Evolutionary conservation across 192 early-diverging fungal species (phyloP), one percentile per base, ranked within the genome.

Genomic region (Coemansia furcata): DNA sequence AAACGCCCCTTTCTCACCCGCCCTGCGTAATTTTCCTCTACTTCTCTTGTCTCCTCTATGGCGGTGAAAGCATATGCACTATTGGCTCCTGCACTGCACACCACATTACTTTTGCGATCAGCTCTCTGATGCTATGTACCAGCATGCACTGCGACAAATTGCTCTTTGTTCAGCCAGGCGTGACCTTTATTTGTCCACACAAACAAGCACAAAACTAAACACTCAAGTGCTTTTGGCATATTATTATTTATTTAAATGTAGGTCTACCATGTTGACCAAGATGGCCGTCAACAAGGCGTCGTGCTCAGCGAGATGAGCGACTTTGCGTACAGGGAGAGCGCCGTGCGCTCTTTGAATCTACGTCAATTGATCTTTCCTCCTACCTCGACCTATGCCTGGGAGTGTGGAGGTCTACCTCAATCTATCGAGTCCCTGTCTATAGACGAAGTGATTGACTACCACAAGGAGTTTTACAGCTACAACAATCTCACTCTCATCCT

Each of bases 251-350:
- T n/a, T 57, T 12, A n/a, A 30, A 57, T 33, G 23, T 80, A 81
- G 78, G 73, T 81, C 30, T 91, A 90, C 74, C 93, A 94, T 69
- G 73, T 94, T 47, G 91, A 95, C 62, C 86, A 86, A 29, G 76
- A 87, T 14, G 90, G 85, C 8, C 86, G 86, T 36, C 85, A 91
- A 42, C 88, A 93, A 59, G 94, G 94, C 15, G 94, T 94, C 9
- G 91, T 95, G 26, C 82, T 86, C 29, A 85, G 86, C 79, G 86
- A 91, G 71, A 95, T 95, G 94, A 89, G 89, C 12, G 85, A 88
- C 40, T 75, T 91, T 49, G 90, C 92, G 62, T 88, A 91, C 74
- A 88, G 89, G 15, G 92, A 93, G 68, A 72, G 74, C 17, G 90
- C 92, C 69, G 68, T 90, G 65, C 81, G 84, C 44, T 72, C 69